Evolutionary conservation across 352 stramenopile genomes (phyloP).

Genomic region (Proteromonas lacertae): DNA sequence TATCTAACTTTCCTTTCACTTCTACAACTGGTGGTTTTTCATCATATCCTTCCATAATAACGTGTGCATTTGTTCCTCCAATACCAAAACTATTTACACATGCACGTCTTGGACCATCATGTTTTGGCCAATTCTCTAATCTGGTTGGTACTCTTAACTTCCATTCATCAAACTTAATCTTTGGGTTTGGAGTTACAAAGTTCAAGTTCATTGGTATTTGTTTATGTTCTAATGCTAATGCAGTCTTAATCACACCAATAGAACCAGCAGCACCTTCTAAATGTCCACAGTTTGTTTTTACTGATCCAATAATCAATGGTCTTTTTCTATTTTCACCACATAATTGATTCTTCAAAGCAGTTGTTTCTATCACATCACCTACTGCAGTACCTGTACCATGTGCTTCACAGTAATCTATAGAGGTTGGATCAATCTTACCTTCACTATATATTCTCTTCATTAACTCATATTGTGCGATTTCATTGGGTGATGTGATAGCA

Average conservation of each 20-base stretch:
- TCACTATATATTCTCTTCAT: constrained; percentile 6
- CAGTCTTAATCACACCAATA: too few species aligned
- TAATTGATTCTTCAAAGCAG: not conserved
- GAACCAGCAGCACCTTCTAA: constrained; percentile 14
- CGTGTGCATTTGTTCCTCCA: constrained; percentile 15
- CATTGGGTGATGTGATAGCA: constrained; percentile 15
- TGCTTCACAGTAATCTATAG: constrained; percentile 13
- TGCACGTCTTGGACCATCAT: constrained; percentile 3
- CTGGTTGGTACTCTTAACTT: too few species aligned
- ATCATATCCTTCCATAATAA: constrained; percentile 7
- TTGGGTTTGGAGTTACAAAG: constrained; percentile 8
- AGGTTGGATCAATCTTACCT: not conserved
- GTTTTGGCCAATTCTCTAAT: too few species aligned
- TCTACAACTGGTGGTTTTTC: not conserved
- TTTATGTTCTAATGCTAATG: too few species aligned
- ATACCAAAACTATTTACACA: constrained; percentile 17
- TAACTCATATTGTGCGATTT: constrained; percentile 7
- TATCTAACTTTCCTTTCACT: too few species aligned
- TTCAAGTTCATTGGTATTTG: constrained; percentile 12
- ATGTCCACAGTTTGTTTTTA: constrained; percentile 20
- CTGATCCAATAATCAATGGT: constrained; percentile 11
- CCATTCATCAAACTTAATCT: too few species aligned
- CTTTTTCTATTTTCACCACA: too few species aligned
- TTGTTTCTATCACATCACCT: constrained; percentile 14
- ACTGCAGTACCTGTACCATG: constrained; percentile 17